Evolutionary conservation across 2,329 filamentous ascomycete species (phyloP).

Genomic region (Cytospora paraplurivora): DNA sequence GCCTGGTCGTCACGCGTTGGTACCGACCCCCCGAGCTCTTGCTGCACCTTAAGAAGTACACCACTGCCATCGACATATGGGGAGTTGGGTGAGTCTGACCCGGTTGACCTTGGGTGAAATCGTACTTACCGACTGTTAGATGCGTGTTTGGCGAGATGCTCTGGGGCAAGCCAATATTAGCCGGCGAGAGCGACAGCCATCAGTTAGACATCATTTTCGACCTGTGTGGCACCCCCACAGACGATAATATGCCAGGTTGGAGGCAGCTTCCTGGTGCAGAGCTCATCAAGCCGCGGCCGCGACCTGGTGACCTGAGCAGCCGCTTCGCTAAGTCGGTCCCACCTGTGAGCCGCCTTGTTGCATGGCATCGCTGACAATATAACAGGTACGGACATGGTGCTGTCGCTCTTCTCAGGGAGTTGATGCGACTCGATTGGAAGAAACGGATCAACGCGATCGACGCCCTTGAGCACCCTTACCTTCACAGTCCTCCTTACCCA

Average conservation of each 20-base stretch:
- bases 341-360: too few species aligned
- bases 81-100: constrained; percentile 75
- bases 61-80: constrained; percentile 98
- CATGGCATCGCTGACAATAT: constrained; percentile 21
- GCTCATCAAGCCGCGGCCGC: constrained; percentile 63
- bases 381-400: constrained; percentile 67
- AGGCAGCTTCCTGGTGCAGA: constrained; percentile 79
- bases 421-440: constrained; percentile 87
- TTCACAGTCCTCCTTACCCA: constrained; percentile 76
- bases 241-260: constrained; percentile 93
- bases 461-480: constrained; percentile 89
- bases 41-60: constrained; percentile 85
- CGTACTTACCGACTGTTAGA: constrained; percentile 46
- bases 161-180: constrained; percentile 85
- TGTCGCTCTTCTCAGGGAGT: constrained; percentile 76
- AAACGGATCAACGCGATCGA: constrained; percentile 91
- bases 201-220: constrained; percentile 95
- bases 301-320: constrained; percentile 67
- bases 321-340: constrained; percentile 68
- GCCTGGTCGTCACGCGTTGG: constrained; percentile 95
- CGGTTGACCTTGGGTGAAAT: neutral
- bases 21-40: constrained; percentile 93
- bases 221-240: constrained; percentile 84
- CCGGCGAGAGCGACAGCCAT: constrained; percentile 84
- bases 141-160: constrained; percentile 99